phyloP scores from a whole-genome alignment of 257 asterid species.

The Scutellaria baicalensis region DNA sequence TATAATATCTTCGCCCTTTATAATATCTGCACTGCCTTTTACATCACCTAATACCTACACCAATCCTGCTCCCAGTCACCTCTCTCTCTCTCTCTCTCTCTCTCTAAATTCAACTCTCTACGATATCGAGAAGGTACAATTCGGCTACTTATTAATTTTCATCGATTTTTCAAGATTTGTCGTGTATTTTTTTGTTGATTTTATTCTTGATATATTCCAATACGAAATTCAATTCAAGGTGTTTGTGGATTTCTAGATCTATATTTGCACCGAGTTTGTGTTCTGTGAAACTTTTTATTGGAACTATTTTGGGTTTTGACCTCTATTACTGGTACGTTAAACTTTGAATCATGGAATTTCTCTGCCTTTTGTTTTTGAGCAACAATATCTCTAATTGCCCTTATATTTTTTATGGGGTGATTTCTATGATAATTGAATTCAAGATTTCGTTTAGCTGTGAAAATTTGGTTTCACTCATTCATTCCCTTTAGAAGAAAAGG shows the following conservation, averaged over 20 bases:
- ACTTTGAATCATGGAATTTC: neutral
- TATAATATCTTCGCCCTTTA: neutral
- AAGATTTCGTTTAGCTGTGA: neutral
- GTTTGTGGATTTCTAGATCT: slow-evolving; percentile 10
- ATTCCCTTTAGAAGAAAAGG: neutral
- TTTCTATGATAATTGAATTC: neutral
- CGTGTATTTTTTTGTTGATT: neutral
- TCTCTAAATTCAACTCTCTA: slow-evolving; percentile 5
- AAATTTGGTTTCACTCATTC: neutral
- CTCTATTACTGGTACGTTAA: neutral
- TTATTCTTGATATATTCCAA: neutral
- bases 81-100: neutral
- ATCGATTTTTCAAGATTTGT: neutral
- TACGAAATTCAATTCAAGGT: neutral
- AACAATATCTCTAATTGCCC: neutral
- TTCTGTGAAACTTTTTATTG: neutral
- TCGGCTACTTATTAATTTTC: neutral
- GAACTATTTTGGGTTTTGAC: neutral
- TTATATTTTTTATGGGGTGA: neutral
- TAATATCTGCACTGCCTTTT: neutral
- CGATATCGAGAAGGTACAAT: slow-evolving; percentile 19
- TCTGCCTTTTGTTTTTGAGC: neutral
- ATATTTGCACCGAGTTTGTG: neutral
- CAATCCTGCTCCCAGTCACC: slow-evolving; percentile 10
- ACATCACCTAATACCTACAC: neutral